phyloP scores from a whole-genome alignment of 2,329 filamentous ascomycete species.

The Ophiocordyceps australis region DNA sequence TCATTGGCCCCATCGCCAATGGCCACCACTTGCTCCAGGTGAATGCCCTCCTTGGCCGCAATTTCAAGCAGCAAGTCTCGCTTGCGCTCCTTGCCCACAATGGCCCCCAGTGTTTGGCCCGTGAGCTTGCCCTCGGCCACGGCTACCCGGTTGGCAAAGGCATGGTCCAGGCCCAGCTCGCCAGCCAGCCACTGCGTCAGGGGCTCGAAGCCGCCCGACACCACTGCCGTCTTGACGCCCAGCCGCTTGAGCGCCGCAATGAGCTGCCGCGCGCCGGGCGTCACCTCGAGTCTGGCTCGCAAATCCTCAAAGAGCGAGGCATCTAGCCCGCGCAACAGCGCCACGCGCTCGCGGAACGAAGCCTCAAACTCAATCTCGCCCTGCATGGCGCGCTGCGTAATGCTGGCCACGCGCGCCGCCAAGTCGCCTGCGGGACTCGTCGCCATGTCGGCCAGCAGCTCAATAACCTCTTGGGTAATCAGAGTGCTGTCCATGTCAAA shows the following conservation, averaged over 20 bases:
- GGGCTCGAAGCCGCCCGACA: conserved; percentile 84
- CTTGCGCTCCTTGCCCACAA: conserved; percentile 64
- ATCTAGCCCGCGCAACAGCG: conserved; percentile 64
- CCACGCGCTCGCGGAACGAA: conserved; percentile 65
- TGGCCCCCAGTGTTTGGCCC: conserved; percentile 51
- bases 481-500: conserved; percentile 99
- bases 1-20: conserved; percentile 76
- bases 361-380: conserved; percentile 85
- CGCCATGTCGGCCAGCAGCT: conserved; percentile 75
- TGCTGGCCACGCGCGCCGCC: conserved; percentile 67
- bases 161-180: conserved; percentile 71
- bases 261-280: conserved; percentile 60
- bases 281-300: conserved; percentile 58
- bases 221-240: conserved; percentile 74
- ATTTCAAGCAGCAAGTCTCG: conserved; percentile 53
- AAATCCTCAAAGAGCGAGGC: conserved; percentile 64
- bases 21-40: conserved; percentile 49
- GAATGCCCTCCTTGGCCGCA: conserved; percentile 46
- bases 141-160: conserved; percentile 70
- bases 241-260: conserved; percentile 56
- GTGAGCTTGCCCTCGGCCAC: conserved; percentile 45
- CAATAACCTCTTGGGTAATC: conserved; percentile 94
- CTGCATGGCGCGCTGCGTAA: conserved; percentile 88
- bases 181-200: conserved; percentile 72
- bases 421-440: conserved; percentile 48